Conservation (phyloP, 2,329 filamentous ascomycete genomes). For the Fusarium succisae region DNA sequence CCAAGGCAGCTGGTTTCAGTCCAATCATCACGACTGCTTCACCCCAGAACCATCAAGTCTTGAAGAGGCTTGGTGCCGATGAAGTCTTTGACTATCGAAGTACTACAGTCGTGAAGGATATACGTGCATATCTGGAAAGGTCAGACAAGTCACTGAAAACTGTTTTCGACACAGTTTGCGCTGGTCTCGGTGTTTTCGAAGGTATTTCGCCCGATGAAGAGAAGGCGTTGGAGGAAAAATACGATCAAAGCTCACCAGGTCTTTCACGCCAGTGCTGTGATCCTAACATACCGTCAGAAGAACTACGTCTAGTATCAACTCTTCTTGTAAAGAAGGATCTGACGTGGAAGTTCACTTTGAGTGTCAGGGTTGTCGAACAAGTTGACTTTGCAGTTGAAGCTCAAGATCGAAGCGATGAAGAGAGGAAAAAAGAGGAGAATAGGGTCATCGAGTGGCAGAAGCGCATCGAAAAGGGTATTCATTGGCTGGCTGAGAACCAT, state of each 20-base stretch:
- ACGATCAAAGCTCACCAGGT: not conserved
- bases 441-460: not conserved
- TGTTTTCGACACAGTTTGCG: not conserved
- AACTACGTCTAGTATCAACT: not conserved
- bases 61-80: not conserved
- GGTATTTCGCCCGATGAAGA: not conserved
- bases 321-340: not conserved
- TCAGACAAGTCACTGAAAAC: not conserved
- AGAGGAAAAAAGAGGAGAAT: not conserved
- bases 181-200: slow-evolving; percentile 1
- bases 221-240: not conserved
- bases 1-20: slow-evolving; percentile 12
- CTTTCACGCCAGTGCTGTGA: slow-evolving; percentile 6
- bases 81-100: slow-evolving; percentile 2
- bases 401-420: not conserved
- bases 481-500: slow-evolving; percentile 1
- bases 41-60: not conserved
- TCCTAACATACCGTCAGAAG: not conserved
- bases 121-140: not conserved
- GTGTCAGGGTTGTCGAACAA: not conserved
- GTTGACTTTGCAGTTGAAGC: not conserved
- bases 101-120: not conserved
- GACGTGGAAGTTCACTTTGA: not conserved
- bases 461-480: not conserved
- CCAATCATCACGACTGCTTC: slow-evolving; percentile 15